These are phyloP conservation scores for Clonostachys rhizophaga DNA, from an alignment of 2,329 filamentous ascomycete genomes.

Conservation along the genomic window DNA sequence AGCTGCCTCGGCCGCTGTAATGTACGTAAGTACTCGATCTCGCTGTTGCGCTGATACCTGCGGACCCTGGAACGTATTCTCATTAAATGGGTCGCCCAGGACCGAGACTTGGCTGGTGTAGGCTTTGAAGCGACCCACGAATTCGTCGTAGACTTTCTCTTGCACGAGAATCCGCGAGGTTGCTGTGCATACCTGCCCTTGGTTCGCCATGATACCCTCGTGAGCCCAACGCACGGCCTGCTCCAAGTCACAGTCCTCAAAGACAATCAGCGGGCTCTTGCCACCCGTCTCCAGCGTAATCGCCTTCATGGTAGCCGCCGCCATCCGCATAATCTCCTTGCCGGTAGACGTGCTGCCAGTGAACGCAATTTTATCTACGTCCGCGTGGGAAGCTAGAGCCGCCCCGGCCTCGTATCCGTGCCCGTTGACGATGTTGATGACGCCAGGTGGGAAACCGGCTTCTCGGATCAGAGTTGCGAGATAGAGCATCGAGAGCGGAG, in stretches of 20 bases:
- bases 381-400: constrained; percentile 57
- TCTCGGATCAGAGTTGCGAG: constrained; percentile 60
- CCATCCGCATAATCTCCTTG: constrained; percentile 65
- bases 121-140: constrained; percentile 56
- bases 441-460: constrained; percentile 68
- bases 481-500: constrained; percentile 54
- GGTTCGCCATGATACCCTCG: constrained; percentile 44
- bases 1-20: constrained; percentile 58
- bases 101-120: constrained; percentile 49
- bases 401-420: constrained; percentile 58
- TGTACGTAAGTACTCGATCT: constrained; percentile 60
- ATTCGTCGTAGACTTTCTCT: constrained; percentile 50
- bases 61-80: constrained; percentile 62
- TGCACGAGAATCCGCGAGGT: constrained; percentile 57
- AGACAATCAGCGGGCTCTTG: constrained; percentile 55
- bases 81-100: constrained; percentile 60
- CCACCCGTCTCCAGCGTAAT: constrained; percentile 57
- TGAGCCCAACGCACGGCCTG: constrained; percentile 50
- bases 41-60: constrained; percentile 62
- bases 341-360: constrained; percentile 67
- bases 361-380: constrained; percentile 69
- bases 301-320: constrained; percentile 53
- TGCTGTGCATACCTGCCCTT: constrained; percentile 56
- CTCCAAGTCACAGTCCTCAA: constrained; percentile 57
- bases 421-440: constrained; percentile 68